Base-by-base conservation (phyloP, 2,329 filamentous ascomycete genomes). In the Fusarium falciforme region DNA sequence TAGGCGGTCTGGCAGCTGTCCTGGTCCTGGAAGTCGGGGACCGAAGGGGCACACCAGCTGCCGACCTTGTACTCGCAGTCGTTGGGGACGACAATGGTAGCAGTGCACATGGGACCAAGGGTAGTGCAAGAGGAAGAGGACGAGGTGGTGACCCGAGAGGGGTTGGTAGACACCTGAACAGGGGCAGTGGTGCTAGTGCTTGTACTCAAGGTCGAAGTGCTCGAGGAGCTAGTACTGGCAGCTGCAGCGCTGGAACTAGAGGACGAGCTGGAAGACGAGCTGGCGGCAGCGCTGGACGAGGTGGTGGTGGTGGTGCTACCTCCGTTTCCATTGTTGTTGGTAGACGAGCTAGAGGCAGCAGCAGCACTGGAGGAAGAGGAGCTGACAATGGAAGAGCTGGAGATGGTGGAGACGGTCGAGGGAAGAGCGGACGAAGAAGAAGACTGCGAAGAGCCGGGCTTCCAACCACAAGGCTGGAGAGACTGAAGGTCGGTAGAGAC, bases 41-140 rank as follows among this genome's bases (percentile, higher is more conserved):
- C 78, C 16, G 87, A 83, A 54, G 82, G 83, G 40, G 84, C 84
- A 77, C 87, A 89, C 87, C 88, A 90, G 69, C 83, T 85, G 57
- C 88, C 89, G 72, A 86, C 86, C 72, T 85, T 82, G 80, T 88
- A 90, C 78, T 90, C 88, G 79, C 88, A 90, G 33, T 80, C 82
- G 57, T 86, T 80, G 11, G 87, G 84, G 27, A 84, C 78, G 12
- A 84, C 82, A 27, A 82, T 79, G 27, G 86, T 88, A 57, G 84
- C 80, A 11, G 85, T 87, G 80, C 88, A 90, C 61, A 87, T 78
- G n/a, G 83, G 77, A 42, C 80, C 79, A 31, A 78, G 80, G 17
- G 83, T 83, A 25, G 81, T 84, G 31, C 80, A 81, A 42, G 79
- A 77, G 12, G 71, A 75, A 12, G 68, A 61, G 16, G 66, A 67